Percentiles rank a stretch among this genome's conserved stretches.
Conservation (phyloP, 2,329 filamentous ascomycete genomes). For the Beauveria medogensis region DNA sequence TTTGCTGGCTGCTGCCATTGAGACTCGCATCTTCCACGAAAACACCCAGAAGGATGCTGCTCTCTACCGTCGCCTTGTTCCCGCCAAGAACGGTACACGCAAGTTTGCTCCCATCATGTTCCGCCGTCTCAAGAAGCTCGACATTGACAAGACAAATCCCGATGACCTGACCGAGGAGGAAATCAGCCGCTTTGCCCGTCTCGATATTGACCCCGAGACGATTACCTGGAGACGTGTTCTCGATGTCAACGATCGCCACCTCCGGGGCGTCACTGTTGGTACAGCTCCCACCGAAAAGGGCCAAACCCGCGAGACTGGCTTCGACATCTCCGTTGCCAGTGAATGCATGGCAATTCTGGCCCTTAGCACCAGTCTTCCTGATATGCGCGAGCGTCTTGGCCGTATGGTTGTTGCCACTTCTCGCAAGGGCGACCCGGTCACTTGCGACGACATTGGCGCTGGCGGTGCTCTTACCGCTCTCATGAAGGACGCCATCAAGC, state of each 20-base stretch:
- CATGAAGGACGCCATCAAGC: conserved; percentile 98
- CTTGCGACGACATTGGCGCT: conserved; percentile 89
- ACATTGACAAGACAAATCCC: conserved; percentile 90
- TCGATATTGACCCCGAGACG: conserved; percentile 93
- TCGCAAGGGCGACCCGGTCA: conserved; percentile 77
- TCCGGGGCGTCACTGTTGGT: conserved; percentile 83
- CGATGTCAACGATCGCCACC: conserved; percentile 93
- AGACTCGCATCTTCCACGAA: conserved; percentile 98
- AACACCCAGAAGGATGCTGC: conserved; percentile 86
- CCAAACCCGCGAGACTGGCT: conserved; percentile 78
- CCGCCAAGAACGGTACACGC: conserved; percentile 80
- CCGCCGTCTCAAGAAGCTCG: conserved; percentile 87
- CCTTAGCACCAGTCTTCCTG: conserved; percentile 75
- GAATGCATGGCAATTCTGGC: conserved; percentile 98
- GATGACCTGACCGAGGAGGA: conserved; percentile 87
- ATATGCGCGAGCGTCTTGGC: conserved; percentile 89
- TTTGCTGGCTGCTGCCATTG: conserved; percentile 87
- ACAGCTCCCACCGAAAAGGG: conserved; percentile 87
- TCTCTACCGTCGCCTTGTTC: conserved; percentile 81
- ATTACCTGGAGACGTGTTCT: conserved; percentile 96
- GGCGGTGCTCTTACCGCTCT: conserved; percentile 87
- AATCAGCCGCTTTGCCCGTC: conserved; percentile 75
- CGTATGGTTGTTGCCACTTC: conserved; percentile 94
- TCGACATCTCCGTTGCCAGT: conserved; percentile 95
- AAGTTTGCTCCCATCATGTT: conserved; percentile 87